phyloP scores from a whole-genome alignment of 495 filamentous ascomycete species.

The Chaetomium cochliodes region DNA sequence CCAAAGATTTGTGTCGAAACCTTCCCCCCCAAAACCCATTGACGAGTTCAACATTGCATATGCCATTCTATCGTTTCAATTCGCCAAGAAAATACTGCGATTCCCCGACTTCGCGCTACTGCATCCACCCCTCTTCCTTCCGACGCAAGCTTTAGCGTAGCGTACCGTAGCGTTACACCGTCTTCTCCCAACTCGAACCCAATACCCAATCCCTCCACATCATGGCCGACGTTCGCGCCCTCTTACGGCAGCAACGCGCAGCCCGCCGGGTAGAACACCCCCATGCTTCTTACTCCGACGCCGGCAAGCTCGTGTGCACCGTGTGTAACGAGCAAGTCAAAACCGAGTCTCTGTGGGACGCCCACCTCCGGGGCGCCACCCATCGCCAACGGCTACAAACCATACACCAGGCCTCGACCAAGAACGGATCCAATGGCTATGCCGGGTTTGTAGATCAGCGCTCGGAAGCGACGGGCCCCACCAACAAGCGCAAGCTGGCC shows the following conservation, averaged over 20 bases:
- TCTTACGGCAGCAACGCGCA: constrained; percentile 78
- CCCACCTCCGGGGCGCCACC: constrained; percentile 49
- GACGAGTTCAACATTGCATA: neutral
- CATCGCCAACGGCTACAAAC: constrained; percentile 47
- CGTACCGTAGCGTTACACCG: neutral
- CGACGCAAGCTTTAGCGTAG: too few species aligned
- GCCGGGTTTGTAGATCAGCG: constrained; percentile 19
- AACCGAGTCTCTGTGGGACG: constrained; percentile 60
- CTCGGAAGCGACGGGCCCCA: neutral
- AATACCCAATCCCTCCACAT: neutral
- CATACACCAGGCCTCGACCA: constrained; percentile 20
- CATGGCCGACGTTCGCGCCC: constrained; percentile 83
- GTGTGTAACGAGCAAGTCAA: constrained; percentile 60
- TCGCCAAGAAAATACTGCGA: neutral
- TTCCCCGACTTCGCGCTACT: neutral
- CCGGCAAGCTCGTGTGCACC: constrained; percentile 59
- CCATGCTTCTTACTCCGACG: constrained; percentile 59
- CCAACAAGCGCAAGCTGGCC: constrained; percentile 45
- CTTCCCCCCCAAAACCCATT: neutral
- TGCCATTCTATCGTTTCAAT: neutral
- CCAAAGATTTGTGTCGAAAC: neutral
- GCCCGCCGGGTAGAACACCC: constrained; percentile 70
- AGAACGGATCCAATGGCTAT: constrained; percentile 21
- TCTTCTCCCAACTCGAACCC: neutral
- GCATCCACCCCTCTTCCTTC: neutral